A percentile compares a stretch with the other conserved stretches of the same genome.
Evolutionary conservation across 2,329 filamentous ascomycete species (phyloP).

Genomic region (Stagonosporopsis vannaccii): DNA sequence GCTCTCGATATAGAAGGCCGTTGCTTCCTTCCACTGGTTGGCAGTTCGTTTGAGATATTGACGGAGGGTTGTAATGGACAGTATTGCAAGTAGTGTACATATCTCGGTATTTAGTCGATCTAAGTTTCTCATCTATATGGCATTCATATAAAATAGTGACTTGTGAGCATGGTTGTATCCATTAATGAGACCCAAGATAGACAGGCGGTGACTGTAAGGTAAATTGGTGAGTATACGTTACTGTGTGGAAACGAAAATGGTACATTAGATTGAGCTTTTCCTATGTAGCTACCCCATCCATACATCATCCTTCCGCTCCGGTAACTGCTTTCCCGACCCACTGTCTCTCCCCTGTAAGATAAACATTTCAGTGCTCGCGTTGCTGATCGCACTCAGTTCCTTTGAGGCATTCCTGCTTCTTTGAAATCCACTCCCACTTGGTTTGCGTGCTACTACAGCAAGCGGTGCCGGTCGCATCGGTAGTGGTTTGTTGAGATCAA

Average conservation of each 20-base stretch:
- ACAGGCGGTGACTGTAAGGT: background rate
- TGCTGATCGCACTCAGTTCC: slow-evolving; percentile 9
- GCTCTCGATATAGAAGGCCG: background rate
- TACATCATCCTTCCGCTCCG: slow-evolving; percentile 5
- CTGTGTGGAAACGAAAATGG: background rate
- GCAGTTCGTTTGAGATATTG: background rate
- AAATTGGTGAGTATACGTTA: background rate
- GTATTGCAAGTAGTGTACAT: background rate
- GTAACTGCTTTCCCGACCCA: slow-evolving; percentile 3
- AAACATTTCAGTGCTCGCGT: slow-evolving; percentile 13
- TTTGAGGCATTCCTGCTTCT: slow-evolving; percentile 6
- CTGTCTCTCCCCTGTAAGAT: slow-evolving; percentile 7
- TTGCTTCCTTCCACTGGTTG: background rate
- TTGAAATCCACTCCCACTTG: background rate
- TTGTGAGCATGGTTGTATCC: background rate
- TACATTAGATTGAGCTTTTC: background rate
- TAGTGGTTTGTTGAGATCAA: slow-evolving; percentile 9
- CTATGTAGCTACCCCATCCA: slow-evolving; percentile 6
- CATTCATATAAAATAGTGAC: background rate
- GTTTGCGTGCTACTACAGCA: background rate
- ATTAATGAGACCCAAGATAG: background rate
- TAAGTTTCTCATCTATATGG: background rate
- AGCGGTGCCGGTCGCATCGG: slow-evolving; percentile 11
- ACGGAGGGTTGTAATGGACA: background rate
- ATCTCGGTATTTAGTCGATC: background rate